Evolutionary conservation across 257 asterid species (phyloP).

Genomic region (Oldenlandia corymbosa): DNA sequence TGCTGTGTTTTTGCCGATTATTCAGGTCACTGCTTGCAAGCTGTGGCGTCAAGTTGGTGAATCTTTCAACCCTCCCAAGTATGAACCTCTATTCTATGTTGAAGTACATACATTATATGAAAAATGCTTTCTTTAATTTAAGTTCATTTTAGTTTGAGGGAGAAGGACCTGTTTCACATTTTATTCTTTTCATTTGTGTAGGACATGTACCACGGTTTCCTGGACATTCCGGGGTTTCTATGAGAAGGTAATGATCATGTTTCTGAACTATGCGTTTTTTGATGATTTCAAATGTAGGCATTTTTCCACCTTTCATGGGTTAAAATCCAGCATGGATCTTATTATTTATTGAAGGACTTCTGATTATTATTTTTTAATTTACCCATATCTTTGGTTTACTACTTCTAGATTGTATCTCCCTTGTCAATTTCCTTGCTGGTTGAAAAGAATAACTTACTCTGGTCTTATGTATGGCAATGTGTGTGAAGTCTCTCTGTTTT

Average conservation of each 20-base stretch:
- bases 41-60: constrained; percentile 97
- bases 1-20: constrained; percentile 18
- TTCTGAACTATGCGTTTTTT: constrained; percentile 11
- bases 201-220: constrained; percentile 96
- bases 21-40: constrained; percentile 84
- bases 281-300: background rate
- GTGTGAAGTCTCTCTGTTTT: constrained; percentile 6
- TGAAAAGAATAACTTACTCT: background rate
- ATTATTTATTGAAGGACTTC: too few species aligned
- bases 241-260: constrained; percentile 62
- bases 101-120: too few species aligned
- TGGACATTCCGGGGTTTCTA: constrained; percentile 95
- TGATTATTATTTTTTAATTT: too few species aligned
- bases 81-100: constrained; percentile 23
- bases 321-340: too few species aligned
- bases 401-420: too few species aligned
- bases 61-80: constrained; percentile 91
- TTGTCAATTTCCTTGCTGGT: background rate
- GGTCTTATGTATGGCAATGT: background rate
- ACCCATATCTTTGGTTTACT: background rate
- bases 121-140: too few species aligned
- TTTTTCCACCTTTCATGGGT: too few species aligned
- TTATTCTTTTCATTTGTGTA: constrained; percentile 32
- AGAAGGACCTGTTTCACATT: too few species aligned
- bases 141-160: background rate